Percentiles rank a stretch among this genome's conserved stretches.
These are phyloP conservation scores for Cercospora janseana DNA, from an alignment of 2,329 filamentous ascomycete species.

Conservation along the genomic window DNA sequence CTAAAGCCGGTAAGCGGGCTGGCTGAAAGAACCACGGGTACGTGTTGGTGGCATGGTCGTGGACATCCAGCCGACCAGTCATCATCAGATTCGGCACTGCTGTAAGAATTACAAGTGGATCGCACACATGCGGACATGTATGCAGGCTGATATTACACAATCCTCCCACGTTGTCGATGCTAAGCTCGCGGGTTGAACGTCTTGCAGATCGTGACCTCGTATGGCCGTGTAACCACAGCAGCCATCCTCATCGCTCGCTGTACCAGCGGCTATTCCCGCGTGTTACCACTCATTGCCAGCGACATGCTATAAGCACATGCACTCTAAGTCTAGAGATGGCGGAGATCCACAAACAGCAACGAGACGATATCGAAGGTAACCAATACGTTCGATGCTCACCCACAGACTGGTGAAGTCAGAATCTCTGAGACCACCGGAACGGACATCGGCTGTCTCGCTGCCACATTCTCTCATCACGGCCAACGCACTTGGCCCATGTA, in stretches of 20 bases:
- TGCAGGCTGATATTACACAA: background rate
- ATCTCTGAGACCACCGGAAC: background rate
- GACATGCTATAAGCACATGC: too few species aligned
- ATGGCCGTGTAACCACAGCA: background rate
- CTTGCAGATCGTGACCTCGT: background rate
- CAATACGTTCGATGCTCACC: background rate
- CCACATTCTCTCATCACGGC: conserved; percentile 3
- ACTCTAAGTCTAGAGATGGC: too few species aligned
- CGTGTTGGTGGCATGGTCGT: too few species aligned
- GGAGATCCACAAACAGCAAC: conserved; percentile 10
- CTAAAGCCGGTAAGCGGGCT: too few species aligned
- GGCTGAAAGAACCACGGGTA: too few species aligned
- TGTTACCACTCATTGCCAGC: too few species aligned
- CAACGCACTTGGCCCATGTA: background rate
- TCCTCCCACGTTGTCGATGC: background rate
- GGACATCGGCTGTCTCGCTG: conserved; percentile 11
- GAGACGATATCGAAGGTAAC: too few species aligned
- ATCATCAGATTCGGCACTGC: too few species aligned
- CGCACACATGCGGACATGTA: background rate
- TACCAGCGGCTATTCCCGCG: background rate
- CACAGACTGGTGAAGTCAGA: background rate
- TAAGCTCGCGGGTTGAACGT: background rate
- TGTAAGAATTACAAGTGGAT: too few species aligned
- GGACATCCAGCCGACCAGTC: background rate
- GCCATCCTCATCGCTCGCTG: background rate